Percentiles rank a stretch among this genome's conserved stretches.
Conservation (phyloP, 306 rosid genomes). For the Corylus heterophylla region DNA sequence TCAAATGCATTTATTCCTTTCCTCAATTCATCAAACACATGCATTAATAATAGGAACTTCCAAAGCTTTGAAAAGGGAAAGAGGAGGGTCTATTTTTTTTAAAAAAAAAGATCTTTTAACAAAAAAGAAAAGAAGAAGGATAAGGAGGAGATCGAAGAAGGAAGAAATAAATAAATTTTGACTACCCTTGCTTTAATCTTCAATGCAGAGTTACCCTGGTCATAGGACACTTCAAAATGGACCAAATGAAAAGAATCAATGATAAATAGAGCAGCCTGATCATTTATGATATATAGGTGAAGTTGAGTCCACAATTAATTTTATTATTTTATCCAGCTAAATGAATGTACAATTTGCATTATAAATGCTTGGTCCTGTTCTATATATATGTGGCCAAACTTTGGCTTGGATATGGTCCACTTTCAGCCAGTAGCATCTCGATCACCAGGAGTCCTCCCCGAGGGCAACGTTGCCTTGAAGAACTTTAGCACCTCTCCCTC, state of each 20-base stretch:
- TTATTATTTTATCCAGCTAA: not conserved
- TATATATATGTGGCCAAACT: constrained; percentile 14
- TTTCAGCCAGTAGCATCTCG: constrained; percentile 6
- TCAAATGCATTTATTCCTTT: not conserved
- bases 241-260: not conserved
- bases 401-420: constrained; percentile 6
- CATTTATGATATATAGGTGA: not conserved
- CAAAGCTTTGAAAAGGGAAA: not conserved
- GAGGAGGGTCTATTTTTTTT: no score
- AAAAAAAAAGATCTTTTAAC: no score
- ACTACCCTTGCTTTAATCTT: not conserved
- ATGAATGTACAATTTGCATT: not conserved
- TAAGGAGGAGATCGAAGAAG: not conserved
- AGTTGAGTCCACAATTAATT: no score
- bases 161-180: not conserved
- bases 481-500: constrained; percentile 2
- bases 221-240: constrained; percentile 4
- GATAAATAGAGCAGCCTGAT: not conserved
- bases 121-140: not conserved
- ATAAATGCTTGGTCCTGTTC: constrained; percentile 6
- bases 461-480: constrained; percentile 23
- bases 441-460: constrained; percentile 15
- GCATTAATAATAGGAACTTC: not conserved
- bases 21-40: no score
- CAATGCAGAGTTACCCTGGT: not conserved